Evolutionary conservation across 2,329 filamentous ascomycete genomes (phyloP).

Genomic region (Bipolaris cookei): DNA sequence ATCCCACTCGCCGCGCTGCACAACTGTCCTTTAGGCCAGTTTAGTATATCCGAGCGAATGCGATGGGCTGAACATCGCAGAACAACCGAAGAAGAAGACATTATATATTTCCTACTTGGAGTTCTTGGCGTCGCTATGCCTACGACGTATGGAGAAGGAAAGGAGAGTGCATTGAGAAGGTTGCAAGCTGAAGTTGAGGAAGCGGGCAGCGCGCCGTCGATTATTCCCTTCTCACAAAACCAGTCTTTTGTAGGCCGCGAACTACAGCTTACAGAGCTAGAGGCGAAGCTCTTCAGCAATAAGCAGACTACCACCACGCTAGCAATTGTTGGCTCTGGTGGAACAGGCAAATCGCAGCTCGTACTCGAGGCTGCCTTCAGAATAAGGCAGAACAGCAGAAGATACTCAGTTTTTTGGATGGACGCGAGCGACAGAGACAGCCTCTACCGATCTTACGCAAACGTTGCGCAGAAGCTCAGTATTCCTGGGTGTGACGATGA

Average conservation of each 20-base stretch:
- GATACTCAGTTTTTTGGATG: conserved; percentile 56
- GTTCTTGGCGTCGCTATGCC: conserved; percentile 30
- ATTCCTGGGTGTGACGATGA: conserved; percentile 27
- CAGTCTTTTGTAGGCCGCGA: conserved; percentile 32
- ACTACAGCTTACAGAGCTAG: conserved; percentile 32
- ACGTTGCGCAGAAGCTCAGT: conserved; percentile 34
- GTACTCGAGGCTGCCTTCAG: conserved; percentile 51
- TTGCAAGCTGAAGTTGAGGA: conserved; percentile 21
- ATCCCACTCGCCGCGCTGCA: not conserved
- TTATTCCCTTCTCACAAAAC: conserved; percentile 39
- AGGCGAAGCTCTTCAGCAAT: conserved; percentile 30
- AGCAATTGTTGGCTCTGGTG: conserved; percentile 25
- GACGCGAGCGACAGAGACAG: conserved; percentile 49
- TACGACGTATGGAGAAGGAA: conserved; percentile 28
- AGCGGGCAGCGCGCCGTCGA: conserved; percentile 22
- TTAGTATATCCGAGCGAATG: not conserved
- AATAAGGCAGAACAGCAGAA: conserved; percentile 42
- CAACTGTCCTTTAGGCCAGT: not conserved
- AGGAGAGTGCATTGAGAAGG: conserved; percentile 20
- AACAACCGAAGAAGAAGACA: conserved; percentile 36
- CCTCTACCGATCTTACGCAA: conserved; percentile 48
- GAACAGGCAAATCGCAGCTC: conserved; percentile 31
- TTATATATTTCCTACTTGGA: conserved; percentile 32
- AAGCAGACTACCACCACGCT: conserved; percentile 15
- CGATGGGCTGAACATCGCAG: conserved; percentile 13